Evolutionary conservation across 257 asterid genomes (phyloP).

Genomic region (Solanum peruvianum): DNA sequence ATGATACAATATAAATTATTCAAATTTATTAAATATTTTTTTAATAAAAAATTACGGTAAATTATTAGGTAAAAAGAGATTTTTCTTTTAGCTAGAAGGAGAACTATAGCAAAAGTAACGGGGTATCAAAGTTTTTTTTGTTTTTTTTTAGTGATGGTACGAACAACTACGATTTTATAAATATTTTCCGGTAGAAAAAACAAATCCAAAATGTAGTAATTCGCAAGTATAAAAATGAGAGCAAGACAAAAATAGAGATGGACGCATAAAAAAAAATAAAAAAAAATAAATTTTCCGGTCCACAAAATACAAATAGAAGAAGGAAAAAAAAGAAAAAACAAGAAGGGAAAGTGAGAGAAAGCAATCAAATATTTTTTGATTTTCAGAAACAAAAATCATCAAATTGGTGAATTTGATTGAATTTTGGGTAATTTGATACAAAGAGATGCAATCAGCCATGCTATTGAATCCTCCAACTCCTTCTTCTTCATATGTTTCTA

Average conservation of each 20-base stretch:
- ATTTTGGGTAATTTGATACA: not conserved
- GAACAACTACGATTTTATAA: too few relatives aligned
- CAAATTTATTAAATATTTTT: too few relatives aligned
- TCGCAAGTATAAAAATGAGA: too few relatives aligned
- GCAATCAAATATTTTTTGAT: not conserved
- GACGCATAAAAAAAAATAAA: not conserved
- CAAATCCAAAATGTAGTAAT: too few relatives aligned
- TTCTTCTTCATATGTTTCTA: not conserved
- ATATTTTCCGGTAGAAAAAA: too few relatives aligned
- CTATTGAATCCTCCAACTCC: constrained; percentile 1
- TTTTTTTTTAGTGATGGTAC: too few relatives aligned
- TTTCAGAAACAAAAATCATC: not conserved
- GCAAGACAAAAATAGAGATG: not conserved
- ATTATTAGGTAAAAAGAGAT: rapidly evolving
- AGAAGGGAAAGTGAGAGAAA: not conserved
- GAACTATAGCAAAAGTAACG: too few relatives aligned
- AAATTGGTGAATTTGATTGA: not conserved
- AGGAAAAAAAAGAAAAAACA: not conserved
- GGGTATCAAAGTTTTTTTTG: too few relatives aligned
- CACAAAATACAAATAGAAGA: not conserved
- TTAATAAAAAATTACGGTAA: too few relatives aligned
- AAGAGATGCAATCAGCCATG: constrained; percentile 1
- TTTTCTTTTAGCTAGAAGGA: too few relatives aligned
- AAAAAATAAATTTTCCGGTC: not conserved
- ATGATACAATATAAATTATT: too few relatives aligned